Evolutionary conservation across 108 stramenopile genomes (phyloP), one percentile per base, ranked within the genome.

Genomic region (Tribonema minus): DNA sequence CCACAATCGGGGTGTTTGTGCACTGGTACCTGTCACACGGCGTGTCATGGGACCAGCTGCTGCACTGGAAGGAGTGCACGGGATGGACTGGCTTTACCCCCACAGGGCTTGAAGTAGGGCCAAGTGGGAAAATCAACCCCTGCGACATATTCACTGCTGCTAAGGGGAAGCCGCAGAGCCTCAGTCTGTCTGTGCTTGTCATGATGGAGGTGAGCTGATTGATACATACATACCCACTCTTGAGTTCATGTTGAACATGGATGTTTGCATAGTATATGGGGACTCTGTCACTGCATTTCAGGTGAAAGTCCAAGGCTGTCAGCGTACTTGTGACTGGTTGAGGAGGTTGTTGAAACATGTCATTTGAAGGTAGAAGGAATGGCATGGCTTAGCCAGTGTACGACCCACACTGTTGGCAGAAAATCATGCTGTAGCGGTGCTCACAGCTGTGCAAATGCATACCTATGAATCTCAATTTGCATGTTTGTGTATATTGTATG

Each of bases 141-240:
- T 98, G 96, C 79, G 87, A 87, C 39, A 93, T 94, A 40, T 86
- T 88, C 64, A 74, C 80, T 6, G 31, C 54, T 1, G 82, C 75
- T 0, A 70, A 70, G 40, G 41, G 67, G 30, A 72, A 61, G 29
- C 75, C 82, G 31, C 95, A 95, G 80, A 95, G 95, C 5, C 71
- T 96, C 12, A 87, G 93, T 6, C 86, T 98, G 32, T 92, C 95
- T 15, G 92, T 94, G 15, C 82, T 98, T 74, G 98, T 98, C 9
- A 84, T 87, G 37, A 95, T 98, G 91, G 98, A 98, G 86, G 87
- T 97, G 91, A 76, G 9, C 30, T 31, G 30, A 3, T 62, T 7
- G 5, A n/a, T n/a, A n/a, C 61, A 5, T 7, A 5, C 61, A 3
- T 62, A 5, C 61, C 61, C 7, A 26, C 20, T 5, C 61, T 26